Evolutionary conservation across 768 basidiomycete species (phyloP).

Genomic region (Xerocomellus chrysenteron): DNA sequence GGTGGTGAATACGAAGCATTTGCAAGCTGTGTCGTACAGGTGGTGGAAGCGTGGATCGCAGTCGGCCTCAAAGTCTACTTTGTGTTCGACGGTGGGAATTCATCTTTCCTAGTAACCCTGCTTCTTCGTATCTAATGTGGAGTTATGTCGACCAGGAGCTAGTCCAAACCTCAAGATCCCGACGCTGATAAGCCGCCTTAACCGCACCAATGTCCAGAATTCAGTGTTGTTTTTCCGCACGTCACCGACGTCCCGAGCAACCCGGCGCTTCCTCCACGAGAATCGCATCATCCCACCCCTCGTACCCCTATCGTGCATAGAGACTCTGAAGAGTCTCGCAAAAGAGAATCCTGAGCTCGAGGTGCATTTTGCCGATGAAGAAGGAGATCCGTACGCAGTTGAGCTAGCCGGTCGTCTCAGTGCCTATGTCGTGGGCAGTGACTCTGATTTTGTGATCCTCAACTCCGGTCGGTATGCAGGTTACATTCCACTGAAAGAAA

Average conservation of each 20-base stretch:
- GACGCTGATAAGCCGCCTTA: slow-evolving; percentile 59
- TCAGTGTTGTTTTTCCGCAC: slow-evolving; percentile 81
- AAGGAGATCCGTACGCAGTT: slow-evolving; percentile 82
- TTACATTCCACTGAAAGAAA: slow-evolving; percentile 73
- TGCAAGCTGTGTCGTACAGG: slow-evolving; percentile 42
- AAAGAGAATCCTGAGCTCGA: slow-evolving; percentile 40
- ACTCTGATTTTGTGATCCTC: slow-evolving; percentile 81
- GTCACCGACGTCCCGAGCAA: slow-evolving; percentile 59
- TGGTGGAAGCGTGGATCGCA: slow-evolving; percentile 66
- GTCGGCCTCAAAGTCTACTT: slow-evolving; percentile 67
- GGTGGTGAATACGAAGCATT: slow-evolving; percentile 77
- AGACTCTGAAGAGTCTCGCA: slow-evolving; percentile 46
- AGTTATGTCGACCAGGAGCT: slow-evolving; percentile 47
- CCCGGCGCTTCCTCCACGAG: slow-evolving; percentile 67
- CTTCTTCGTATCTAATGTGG: slow-evolving; percentile 11
- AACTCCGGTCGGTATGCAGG: slow-evolving; percentile 76
- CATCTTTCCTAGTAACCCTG: slow-evolving; percentile 17
- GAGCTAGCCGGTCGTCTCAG: slow-evolving; percentile 73
- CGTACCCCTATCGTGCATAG: slow-evolving; percentile 54
- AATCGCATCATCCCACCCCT: slow-evolving; percentile 76
- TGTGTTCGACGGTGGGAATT: slow-evolving; percentile 73
- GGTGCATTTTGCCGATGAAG: slow-evolving; percentile 75
- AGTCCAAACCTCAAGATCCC: slow-evolving; percentile 71
- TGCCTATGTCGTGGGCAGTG: slow-evolving; percentile 74
- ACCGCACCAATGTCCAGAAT: slow-evolving; percentile 56